Conservation (phyloP, 2,329 filamentous ascomycete genomes). For the Pseudocercospora vitis region DNA sequence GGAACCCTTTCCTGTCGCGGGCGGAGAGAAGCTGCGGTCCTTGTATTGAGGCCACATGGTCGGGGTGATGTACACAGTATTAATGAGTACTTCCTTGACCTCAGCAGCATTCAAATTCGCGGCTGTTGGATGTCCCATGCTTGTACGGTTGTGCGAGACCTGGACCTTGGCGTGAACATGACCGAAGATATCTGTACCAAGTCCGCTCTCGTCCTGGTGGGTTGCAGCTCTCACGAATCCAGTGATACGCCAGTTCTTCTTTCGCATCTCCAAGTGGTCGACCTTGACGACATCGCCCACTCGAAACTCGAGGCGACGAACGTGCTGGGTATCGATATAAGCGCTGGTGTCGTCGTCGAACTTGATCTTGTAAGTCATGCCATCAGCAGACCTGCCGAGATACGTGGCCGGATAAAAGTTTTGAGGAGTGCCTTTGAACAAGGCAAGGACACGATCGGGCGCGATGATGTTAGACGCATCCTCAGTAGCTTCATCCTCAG, state of each 20-base stretch:
- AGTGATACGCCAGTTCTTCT: slow-evolving; percentile 45
- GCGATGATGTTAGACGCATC: slow-evolving; percentile 8
- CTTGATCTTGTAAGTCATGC: slow-evolving; percentile 46
- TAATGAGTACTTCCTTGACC: slow-evolving; percentile 42
- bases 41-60: slow-evolving; percentile 46
- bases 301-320: slow-evolving; percentile 46
- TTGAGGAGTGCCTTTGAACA: slow-evolving; percentile 54
- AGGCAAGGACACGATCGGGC: slow-evolving; percentile 58
- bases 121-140: slow-evolving; percentile 27
- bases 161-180: slow-evolving; percentile 43
- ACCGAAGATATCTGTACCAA: slow-evolving; percentile 45
- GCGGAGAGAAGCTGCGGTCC: slow-evolving; percentile 40
- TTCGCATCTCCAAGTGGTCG: slow-evolving; percentile 47
- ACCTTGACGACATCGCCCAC: slow-evolving; percentile 50
- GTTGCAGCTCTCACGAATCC: slow-evolving; percentile 43
- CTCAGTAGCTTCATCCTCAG: background rate
- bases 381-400: slow-evolving; percentile 47
- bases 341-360: slow-evolving; percentile 50
- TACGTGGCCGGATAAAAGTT: slow-evolving; percentile 63
- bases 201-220: slow-evolving; percentile 33
- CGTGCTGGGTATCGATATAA: slow-evolving; percentile 42
- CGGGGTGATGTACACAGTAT: slow-evolving; percentile 46
- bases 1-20: slow-evolving; percentile 3
- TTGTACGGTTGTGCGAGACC: slow-evolving; percentile 42
- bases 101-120: slow-evolving; percentile 26